Conservation (phyloP, 164 flowering plant species). For the Hamamelis virginiana region DNA sequence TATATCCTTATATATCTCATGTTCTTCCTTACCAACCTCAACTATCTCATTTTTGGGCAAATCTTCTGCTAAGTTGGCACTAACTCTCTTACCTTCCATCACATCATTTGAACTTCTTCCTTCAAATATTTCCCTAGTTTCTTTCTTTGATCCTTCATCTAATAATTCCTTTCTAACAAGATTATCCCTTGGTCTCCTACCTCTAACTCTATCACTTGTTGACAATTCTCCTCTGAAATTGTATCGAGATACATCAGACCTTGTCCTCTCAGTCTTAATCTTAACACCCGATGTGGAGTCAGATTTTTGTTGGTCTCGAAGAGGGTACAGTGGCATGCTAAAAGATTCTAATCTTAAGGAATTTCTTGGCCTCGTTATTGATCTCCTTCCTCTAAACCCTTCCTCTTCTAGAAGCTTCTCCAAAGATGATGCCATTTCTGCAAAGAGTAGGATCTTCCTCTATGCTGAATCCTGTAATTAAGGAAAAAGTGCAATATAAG, state of each 20-base stretch:
- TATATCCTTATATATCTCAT: constrained; percentile 24
- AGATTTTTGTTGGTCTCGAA: constrained; percentile 13
- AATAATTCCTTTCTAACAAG: constrained; percentile 18
- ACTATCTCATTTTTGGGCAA: constrained; percentile 23
- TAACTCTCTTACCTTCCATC: constrained; percentile 17
- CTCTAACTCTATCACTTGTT: constrained; percentile 16
- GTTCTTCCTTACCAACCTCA: constrained; percentile 28
- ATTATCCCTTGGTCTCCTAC: constrained; percentile 25
- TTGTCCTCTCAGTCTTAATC: constrained; percentile 39
- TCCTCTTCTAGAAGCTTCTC: constrained; percentile 69
- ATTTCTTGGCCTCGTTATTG: constrained; percentile 27
- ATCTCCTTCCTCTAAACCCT: constrained; percentile 53
- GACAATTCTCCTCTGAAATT: constrained; percentile 18
- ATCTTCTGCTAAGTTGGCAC: constrained; percentile 7
- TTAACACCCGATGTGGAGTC: constrained; percentile 23
- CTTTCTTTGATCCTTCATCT: constrained; percentile 13
- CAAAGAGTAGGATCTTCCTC: background rate
- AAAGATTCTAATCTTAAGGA: constrained; percentile 26
- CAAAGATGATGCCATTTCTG: constrained; percentile 60
- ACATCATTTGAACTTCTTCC: constrained; percentile 14
- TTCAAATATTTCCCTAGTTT: constrained; percentile 14
- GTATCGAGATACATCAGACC: constrained; percentile 40
- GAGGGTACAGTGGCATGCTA: constrained; percentile 27
- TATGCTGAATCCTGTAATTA: background rate
- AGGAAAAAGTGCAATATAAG: background rate